phyloP scores from a whole-genome alignment of 768 basidiomycete species.

The Royoungia palumana region DNA sequence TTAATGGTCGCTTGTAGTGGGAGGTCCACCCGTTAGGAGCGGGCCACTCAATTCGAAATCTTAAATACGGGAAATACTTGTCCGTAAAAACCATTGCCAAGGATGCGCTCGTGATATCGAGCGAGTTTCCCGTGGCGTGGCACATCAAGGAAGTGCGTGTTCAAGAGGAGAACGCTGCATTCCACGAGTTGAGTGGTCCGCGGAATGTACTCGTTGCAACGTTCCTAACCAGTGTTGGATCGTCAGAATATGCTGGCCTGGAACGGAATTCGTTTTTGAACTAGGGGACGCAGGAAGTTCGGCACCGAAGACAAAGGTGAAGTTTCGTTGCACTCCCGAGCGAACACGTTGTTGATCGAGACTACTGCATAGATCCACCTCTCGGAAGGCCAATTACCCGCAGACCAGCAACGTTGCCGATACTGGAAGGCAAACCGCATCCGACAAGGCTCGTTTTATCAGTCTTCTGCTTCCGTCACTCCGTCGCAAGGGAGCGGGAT shows the following conservation, averaged over 20 bases:
- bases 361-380: constrained; percentile 17
- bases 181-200: constrained; percentile 24
- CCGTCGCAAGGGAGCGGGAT: constrained; percentile 10
- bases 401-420: constrained; percentile 26
- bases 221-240: background rate
- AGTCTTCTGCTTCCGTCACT: constrained; percentile 14
- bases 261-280: constrained; percentile 26
- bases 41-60: constrained; percentile 29
- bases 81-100: constrained; percentile 25
- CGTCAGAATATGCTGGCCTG: constrained; percentile 29
- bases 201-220: background rate
- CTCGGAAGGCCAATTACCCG: constrained; percentile 20
- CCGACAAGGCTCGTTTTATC: constrained; percentile 29
- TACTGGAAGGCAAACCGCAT: constrained; percentile 31
- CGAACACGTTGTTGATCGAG: background rate
- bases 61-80: constrained; percentile 31
- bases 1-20: constrained; percentile 18
- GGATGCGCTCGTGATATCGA: constrained; percentile 22
- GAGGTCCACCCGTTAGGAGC: constrained; percentile 29
- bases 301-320: constrained; percentile 29
- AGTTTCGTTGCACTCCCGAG: background rate
- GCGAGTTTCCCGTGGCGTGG: constrained; percentile 30
- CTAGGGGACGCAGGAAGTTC: constrained; percentile 24
- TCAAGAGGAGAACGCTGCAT: constrained; percentile 25
- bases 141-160: constrained; percentile 24